phyloP scores from a whole-genome alignment of 257 asterid species.

The Solanum lignicaule region DNA sequence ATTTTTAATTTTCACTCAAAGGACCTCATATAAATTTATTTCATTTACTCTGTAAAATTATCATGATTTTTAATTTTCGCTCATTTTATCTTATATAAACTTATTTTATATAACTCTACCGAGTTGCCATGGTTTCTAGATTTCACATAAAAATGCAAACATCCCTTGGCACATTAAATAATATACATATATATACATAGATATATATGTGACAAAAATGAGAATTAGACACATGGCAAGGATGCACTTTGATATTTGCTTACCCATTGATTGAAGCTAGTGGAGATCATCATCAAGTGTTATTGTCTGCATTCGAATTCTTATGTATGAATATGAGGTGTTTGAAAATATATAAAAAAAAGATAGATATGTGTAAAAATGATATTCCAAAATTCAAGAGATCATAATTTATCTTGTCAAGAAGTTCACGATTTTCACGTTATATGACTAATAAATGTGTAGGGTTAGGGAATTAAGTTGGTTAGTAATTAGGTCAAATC shows the following conservation, averaged over 20 bases:
- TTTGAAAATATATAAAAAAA: no score
- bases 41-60: not conserved
- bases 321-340: not conserved
- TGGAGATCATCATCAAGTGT: not conserved
- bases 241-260: not conserved
- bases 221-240: not conserved
- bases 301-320: not conserved
- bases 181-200: no score
- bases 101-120: not conserved
- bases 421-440: not conserved
- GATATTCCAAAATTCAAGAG: no score
- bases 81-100: not conserved
- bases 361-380: no score
- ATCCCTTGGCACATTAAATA: not conserved
- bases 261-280: not conserved
- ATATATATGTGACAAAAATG: not conserved
- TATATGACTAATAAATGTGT: not conserved
- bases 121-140: not conserved
- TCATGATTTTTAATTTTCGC: not conserved
- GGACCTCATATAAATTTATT: not conserved
- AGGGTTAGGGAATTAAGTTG: not conserved
- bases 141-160: not conserved
- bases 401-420: not conserved
- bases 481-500: not conserved
- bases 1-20: not conserved